Evolutionary conservation across 768 basidiomycete species (phyloP).

Genomic region (Pleurotus giganteus): DNA sequence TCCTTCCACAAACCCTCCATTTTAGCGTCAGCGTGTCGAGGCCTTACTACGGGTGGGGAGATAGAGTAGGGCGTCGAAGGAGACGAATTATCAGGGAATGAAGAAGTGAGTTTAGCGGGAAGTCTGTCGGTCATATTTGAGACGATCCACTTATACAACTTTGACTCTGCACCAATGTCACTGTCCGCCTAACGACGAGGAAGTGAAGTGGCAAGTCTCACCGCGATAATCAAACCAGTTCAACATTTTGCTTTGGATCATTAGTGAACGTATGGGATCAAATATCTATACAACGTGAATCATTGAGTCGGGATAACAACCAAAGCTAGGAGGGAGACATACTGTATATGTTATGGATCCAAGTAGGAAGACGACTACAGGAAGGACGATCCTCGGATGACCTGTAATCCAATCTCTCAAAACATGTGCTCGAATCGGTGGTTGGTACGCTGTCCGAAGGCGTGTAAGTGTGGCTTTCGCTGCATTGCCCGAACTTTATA

Average conservation of each 20-base stretch:
- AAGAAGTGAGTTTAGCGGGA: conserved; percentile 13
- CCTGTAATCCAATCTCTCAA: conserved; percentile 76
- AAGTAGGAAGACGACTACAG: conserved; percentile 81
- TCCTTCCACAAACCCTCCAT: conserved; percentile 75
- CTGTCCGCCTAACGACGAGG: neutral
- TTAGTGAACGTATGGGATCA: conserved; percentile 85
- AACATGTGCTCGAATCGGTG: conserved; percentile 61
- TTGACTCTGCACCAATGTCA: conserved; percentile 49
- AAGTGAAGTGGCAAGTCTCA: conserved; percentile 25
- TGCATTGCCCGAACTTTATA: conserved; percentile 8
- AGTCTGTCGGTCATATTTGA: conserved; percentile 56
- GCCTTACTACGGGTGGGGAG: neutral
- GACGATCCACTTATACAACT: conserved; percentile 74
- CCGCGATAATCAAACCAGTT: conserved; percentile 83
- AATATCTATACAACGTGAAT: conserved; percentile 61
- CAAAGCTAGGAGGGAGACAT: conserved; percentile 20
- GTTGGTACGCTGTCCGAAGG: conserved; percentile 57
- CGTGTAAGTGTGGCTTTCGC: conserved; percentile 36
- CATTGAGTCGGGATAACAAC: neutral
- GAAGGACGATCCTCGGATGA: conserved; percentile 86
- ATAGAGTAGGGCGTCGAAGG: conserved; percentile 13
- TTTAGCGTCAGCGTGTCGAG: conserved; percentile 9
- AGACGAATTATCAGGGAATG: conserved; percentile 21
- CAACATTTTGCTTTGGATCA: conserved; percentile 77
- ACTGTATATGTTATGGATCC: conserved; percentile 90